Evolutionary conservation across 306 rosid genomes (phyloP).

Genomic region (Sechiopsis laciniata): DNA sequence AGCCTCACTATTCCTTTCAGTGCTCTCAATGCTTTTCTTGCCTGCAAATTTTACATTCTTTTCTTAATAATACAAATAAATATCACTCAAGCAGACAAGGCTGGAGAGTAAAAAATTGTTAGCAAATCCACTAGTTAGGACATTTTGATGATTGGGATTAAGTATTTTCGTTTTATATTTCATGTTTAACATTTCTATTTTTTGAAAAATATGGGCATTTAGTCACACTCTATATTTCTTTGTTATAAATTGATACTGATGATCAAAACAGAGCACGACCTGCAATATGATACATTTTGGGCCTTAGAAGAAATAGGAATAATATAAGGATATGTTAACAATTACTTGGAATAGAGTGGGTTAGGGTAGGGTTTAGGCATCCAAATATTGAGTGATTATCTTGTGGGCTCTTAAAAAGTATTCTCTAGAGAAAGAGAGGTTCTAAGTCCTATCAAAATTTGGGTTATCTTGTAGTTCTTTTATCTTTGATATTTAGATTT

Average conservation of each 20-base stretch:
- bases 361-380: too few relatives aligned
- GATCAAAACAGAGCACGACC: too few relatives aligned
- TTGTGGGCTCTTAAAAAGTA: too few relatives aligned
- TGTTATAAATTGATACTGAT: background rate
- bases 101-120: background rate
- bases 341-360: too few relatives aligned
- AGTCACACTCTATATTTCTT: background rate
- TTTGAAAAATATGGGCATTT: background rate
- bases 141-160: background rate
- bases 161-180: background rate
- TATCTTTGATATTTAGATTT: too few relatives aligned
- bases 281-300: too few relatives aligned
- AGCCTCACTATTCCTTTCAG: constrained; percentile 92
- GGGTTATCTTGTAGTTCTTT: too few relatives aligned
- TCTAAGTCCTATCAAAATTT: too few relatives aligned
- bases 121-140: background rate
- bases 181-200: background rate
- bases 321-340: too few relatives aligned
- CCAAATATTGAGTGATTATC: too few relatives aligned
- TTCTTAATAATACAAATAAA: background rate
- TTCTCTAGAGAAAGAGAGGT: too few relatives aligned
- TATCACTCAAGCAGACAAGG: background rate
- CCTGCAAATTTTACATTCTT: constrained; percentile 38
- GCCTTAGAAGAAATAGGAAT: too few relatives aligned
- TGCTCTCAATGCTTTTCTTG: constrained; percentile 82